Base-by-base conservation (phyloP, 2,329 filamentous ascomycete genomes). In the Aureobasidium sp. region DNA sequence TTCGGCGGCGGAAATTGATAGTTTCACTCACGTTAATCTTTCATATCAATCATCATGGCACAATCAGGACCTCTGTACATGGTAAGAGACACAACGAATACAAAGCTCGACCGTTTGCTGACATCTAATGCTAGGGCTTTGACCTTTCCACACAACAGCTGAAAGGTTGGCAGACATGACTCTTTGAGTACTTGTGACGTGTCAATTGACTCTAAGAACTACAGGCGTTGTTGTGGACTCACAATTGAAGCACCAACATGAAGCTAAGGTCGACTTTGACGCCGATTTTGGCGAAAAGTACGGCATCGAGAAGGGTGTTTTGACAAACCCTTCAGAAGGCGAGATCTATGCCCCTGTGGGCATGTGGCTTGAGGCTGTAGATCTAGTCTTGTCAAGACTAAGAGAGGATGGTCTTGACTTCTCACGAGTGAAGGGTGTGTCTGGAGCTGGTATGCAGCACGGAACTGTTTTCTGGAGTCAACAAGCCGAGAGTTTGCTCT, bases 141-240 rank as follows among this genome's bases (percentile, higher is more conserved):
- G 94, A 99, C 77, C 86, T 97, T 63, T 97, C 92, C 47, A 97
- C 94, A 62, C 94, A 97, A 75, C 93, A 97, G 74, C 83, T 97
- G 62, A 97, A 99, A 83, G 92, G 90, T 86, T 75, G 66, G 71
- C 41, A 45, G 13, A 47, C 10, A 41, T 21, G 32, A 25, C 50
- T 42, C 27, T 52, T 50, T 47, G 30, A 27, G 36, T 29, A 41
- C n/a, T n/a, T 27, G 25, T 25, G 27, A 47, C 41, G 21, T 41
- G 15, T 59, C 57, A 59, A 59, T 59, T 49, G 57, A 59, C 57
- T 30, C 34, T 32, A 16, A 15, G 16, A 34, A 21, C 36, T 29
- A 15, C 68, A 93, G 89, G 86, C 67, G 87, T 97, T 66, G 88
- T 94, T 57, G 89, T 97, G 66, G 85, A 87, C 61, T 90, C 91